Evolutionary conservation across 2,329 filamentous ascomycete species (phyloP), one percentile per base, ranked within the genome.

Genomic region (Penicillium nordicum): DNA sequence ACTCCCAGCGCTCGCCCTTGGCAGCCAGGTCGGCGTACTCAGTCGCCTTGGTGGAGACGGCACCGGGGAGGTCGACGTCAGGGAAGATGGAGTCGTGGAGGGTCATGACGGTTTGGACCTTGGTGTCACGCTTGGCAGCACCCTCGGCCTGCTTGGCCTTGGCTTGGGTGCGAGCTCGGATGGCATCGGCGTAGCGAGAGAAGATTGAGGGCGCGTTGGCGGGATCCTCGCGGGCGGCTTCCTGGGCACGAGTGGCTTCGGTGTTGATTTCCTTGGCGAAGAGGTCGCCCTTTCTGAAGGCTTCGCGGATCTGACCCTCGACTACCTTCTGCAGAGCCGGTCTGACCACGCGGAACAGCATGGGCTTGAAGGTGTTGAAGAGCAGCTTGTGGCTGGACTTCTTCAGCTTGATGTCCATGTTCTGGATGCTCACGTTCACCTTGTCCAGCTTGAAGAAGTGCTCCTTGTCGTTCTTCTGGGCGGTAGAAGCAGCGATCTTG

Each of bases 391-490:
- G 92, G 74, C 88, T 95, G 50, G 92, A 97, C 80, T 96, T 86
- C 82, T 92, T 92, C 63, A 99, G 75, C 79, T 96, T 96, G 78
- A 99, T 87, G 65, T 88, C 84, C 56, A 97, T 82, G 69, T 92
- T 70, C 77, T 90, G 89, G 64, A 96, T 84, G 66, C 90, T 86
- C 21, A 96, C 90, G 40, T 89, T 82, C 3, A 96, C 88, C 74
- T 89, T 92, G 70, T 96, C 91, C 58, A 97, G 83, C 83, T 96
- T 97, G 84, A 97, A 93, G 78, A 96, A 94, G 74, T 94, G 86
- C 67, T 89, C 85, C 29, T 81, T 79, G 68, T 96, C 92, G 21
- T 80, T 81, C 71, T 87, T 84, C 50, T 93, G 86, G 3, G 90
- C 87, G 45, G 87, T 92, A 55, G 92, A 90, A 65, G 96, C 83